Base-by-base conservation (phyloP, 306 rosid genomes). In the Ormosia emarginata region DNA sequence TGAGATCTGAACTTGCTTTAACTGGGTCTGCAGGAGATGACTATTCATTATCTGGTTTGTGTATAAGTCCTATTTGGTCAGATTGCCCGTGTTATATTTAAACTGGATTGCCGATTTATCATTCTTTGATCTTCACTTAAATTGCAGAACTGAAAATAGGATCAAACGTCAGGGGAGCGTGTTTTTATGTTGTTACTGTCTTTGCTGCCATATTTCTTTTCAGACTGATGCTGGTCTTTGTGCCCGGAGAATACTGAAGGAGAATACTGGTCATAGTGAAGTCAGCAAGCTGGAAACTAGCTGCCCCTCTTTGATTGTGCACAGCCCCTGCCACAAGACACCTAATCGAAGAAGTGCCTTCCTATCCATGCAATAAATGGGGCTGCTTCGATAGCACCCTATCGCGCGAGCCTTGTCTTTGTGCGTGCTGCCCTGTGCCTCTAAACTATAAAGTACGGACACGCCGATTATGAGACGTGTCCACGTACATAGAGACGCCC, bases 151-250 rank as follows among this genome's bases (percentile, higher is more conserved):
- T 79, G 30, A 88, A 81, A 44, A n/a, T 84, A 74, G 86, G 82
- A 81, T 88, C 99, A 77, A 90, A 88, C 89, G 79, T 92, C 67
- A 83, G 97, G 83, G 98, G 93, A 62, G 72, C 84, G 9, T 92
- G 96, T 82, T 95, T 95, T 87, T 90, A 78, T 77, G 85, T 85
- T 40, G 77, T 91, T 78, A 83, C 97, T 36, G 81, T 91, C 24
- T 56, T 92, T 50, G 52, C 58, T 69, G 96, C 99, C 29, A 79
- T 93, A 53, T 89, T 88, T 80, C 93, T 93, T 65, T 89, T 95
- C 79, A 49, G 83, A 47, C 39, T 88, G 74, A 95, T 95, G 98
- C 47, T 92, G 79, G 80, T 85, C n/a, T n/a, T n/a, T n/a, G n/a
- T n/a, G n/a, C n/a, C n/a, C n/a, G 33, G 8, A 39, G 32, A 15